Conservation (phyloP, 768 basidiomycete species). For the Kwoniella mangroviensis region DNA sequence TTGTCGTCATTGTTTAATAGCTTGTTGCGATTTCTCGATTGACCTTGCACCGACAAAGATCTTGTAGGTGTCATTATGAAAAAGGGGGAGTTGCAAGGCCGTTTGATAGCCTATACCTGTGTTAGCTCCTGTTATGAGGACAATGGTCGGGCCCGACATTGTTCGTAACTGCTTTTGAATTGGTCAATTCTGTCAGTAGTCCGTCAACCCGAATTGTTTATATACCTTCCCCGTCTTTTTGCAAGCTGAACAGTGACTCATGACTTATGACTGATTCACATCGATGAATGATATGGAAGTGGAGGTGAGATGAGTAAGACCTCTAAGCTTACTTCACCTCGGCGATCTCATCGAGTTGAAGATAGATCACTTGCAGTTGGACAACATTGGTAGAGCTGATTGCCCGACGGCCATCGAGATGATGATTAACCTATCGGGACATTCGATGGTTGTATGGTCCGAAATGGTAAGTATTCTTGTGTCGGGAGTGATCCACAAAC, state of each 20-base stretch:
- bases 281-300: neutral
- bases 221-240: neutral
- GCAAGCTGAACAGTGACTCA: neutral
- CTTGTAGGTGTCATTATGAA: neutral
- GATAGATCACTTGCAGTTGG: neutral
- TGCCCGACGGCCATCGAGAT: neutral
- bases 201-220: neutral
- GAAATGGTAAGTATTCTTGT: too few relatives aligned
- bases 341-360: neutral
- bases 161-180: neutral
- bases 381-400: neutral
- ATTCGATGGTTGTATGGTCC: too few relatives aligned
- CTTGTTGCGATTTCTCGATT: neutral
- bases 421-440: neutral
- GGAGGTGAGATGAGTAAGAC: neutral
- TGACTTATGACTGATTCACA: too few relatives aligned
- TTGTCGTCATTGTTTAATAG: neutral
- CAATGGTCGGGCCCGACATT: neutral
- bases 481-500: too few relatives aligned
- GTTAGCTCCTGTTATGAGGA: slow-evolving; percentile 21
- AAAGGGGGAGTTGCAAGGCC: neutral
- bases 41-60: slow-evolving; percentile 16
- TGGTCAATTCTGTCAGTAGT: neutral
- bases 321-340: neutral
- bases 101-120: slow-evolving; percentile 18